phyloP scores from a whole-genome alignment of 441 rosid species.

The Erodium texanum region DNA sequence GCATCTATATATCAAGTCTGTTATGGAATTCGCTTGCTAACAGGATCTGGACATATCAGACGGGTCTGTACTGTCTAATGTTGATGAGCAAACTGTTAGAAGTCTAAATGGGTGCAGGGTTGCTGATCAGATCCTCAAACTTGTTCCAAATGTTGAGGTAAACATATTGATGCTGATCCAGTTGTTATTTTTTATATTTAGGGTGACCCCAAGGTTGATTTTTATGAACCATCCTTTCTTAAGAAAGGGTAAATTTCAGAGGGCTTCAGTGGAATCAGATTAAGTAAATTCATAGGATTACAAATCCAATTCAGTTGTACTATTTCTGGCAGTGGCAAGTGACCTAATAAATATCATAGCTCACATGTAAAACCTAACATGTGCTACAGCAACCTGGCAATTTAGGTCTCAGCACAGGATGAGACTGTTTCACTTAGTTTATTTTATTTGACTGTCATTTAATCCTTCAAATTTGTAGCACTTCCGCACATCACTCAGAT shows the following conservation, averaged over 20 bases:
- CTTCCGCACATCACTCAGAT: conserved; percentile 68
- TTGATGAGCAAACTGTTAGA: conserved; percentile 87
- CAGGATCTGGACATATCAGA: conserved; percentile 82
- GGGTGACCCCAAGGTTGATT: neutral
- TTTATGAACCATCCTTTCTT: neutral
- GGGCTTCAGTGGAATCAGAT: neutral
- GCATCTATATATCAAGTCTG: neutral
- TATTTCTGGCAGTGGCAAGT: neutral
- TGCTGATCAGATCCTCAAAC: conserved; percentile 92
- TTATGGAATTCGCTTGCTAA: conserved; percentile 10
- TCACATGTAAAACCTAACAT: neutral
- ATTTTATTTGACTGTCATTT: neutral
- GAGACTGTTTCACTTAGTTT: neutral
- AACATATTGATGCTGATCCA: neutral
- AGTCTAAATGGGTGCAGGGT: conserved; percentile 98
- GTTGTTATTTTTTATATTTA: neutral
- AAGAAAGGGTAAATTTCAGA: neutral
- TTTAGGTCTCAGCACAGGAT: neutral
- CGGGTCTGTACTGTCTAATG: conserved; percentile 51
- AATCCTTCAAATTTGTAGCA: conserved; percentile 31
- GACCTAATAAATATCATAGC: neutral
- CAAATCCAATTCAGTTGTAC: neutral
- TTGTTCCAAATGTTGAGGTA: conserved; percentile 82
- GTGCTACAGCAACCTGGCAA: neutral
- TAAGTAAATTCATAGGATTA: neutral